Evolutionary conservation across 1,139 yeast genomes (phyloP).

Genomic region (Wickerhamomyces sp.): DNA sequence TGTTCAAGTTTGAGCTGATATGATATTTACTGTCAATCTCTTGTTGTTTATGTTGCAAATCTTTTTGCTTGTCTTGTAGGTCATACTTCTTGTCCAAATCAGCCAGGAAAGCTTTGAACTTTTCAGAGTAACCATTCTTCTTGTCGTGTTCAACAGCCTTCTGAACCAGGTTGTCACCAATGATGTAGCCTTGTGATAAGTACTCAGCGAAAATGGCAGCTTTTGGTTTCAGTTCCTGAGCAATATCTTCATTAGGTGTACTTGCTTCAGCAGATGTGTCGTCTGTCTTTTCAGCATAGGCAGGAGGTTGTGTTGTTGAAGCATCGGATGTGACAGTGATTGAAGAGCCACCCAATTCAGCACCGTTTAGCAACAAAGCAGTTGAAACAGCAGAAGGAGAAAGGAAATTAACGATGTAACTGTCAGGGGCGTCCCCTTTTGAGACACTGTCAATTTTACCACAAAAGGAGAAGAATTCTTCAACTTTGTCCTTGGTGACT

Average conservation of each 20-base stretch:
- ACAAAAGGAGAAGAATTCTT: slow-evolving; percentile 72
- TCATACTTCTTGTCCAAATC: slow-evolving; percentile 58
- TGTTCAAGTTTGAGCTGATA: slow-evolving; percentile 35
- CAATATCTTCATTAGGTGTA: slow-evolving; percentile 38
- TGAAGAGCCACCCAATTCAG: slow-evolving; percentile 59
- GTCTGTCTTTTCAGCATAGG: slow-evolving; percentile 10
- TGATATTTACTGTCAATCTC: slow-evolving; percentile 38
- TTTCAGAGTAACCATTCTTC: slow-evolving; percentile 55
- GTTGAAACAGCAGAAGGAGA: slow-evolving; percentile 63
- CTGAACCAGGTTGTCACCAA: slow-evolving; percentile 59
- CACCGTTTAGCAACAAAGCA: slow-evolving; percentile 70
- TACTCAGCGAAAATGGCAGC: slow-evolving; percentile 73
- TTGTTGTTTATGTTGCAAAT: slow-evolving; percentile 29
- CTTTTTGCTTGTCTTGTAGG: slow-evolving; percentile 37
- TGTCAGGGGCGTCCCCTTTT: slow-evolving; percentile 1
- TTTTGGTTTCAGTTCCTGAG: slow-evolving; percentile 78
- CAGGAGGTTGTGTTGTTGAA: slow-evolving; percentile 3
- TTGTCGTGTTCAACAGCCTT: slow-evolving; percentile 61
- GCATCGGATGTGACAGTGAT: slow-evolving; percentile 38
- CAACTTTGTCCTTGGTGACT: slow-evolving; percentile 51
- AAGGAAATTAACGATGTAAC: slow-evolving; percentile 49
- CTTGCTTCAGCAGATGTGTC: slow-evolving; percentile 1
- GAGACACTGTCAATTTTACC: slow-evolving; percentile 55
- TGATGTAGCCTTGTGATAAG: slow-evolving; percentile 63
- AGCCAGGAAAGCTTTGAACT: slow-evolving; percentile 52